Base-by-base conservation (phyloP, 371 early-diverging fungal species). In the Apophysomyces ossiformis region DNA sequence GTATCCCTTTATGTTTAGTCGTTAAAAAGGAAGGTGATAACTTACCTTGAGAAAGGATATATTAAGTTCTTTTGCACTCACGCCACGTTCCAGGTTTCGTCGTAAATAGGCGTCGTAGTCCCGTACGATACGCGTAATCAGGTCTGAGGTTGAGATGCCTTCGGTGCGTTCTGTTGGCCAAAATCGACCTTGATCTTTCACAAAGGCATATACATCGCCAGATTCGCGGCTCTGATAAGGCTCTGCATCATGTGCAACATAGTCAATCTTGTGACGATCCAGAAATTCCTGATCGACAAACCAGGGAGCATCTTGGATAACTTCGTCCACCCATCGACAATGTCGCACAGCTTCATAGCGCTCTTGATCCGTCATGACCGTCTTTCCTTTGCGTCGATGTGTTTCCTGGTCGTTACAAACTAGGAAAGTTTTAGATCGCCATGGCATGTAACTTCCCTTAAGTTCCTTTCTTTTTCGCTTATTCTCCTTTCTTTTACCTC, bases 231-330 rank as follows among this genome's bases (percentile, higher is more conserved):
- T 87, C 58, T 84, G 83, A 69, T 99, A 99, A 2, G 97, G 97
- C 12, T 95, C 89, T 65, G 95, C 98, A 79, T 99, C 99, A 75
- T 99, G 99, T 16, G 97, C 96, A n/a, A 99, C 98, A 78, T 92
- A 97, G 74, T 98, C 98, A 56, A 99, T 97, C 72, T 87, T 67
- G 69, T 99, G 93, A 70, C 87, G 61, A 70, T 94, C 92, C 8
- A 99, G 68, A 68, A 97, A 99, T 50, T 90, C 97, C 65, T 92
- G 91, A 44, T 87, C 89, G 47, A 97, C 86, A 37, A 90, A 73
- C 99, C 99, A 98, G 9, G 97, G 97, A 15, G 95, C 95, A 69
- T 92, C 84, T 50, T 84, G 84, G 56, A 98, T 78, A 57, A 98
- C 95, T 75, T 97, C 92, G 77, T 97, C 97, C 4, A 96, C 97